A percentile compares a stretch with the other conserved stretches of the same genome.
phyloP scores from a whole-genome alignment of 257 asterid genomes.

The Nemophila menziesii region DNA sequence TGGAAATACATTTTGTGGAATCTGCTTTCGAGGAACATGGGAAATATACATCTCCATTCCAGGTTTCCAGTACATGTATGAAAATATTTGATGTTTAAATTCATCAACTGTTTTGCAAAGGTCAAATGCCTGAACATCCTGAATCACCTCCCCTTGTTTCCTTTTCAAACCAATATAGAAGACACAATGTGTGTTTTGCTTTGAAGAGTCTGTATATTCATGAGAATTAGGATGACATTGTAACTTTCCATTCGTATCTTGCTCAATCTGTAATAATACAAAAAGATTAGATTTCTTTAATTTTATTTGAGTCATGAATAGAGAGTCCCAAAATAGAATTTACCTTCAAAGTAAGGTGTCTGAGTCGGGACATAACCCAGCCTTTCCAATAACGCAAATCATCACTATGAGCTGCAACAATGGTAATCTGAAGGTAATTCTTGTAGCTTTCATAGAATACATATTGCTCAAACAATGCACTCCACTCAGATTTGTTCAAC shows the following conservation, averaged over 20 bases:
- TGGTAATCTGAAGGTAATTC: slow-evolving; percentile 80
- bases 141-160: slow-evolving; percentile 70
- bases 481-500: slow-evolving; percentile 65
- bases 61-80: slow-evolving; percentile 74
- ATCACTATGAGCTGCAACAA: slow-evolving; percentile 67
- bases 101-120: slow-evolving; percentile 88
- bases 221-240: slow-evolving; percentile 93
- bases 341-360: slow-evolving; percentile 91
- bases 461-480: slow-evolving; percentile 72
- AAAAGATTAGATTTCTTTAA: slow-evolving; percentile 6
- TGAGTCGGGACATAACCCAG: slow-evolving; percentile 94
- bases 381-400: slow-evolving; percentile 97
- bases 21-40: slow-evolving; percentile 85
- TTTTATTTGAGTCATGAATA: neutral
- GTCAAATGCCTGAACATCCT: slow-evolving; percentile 92
- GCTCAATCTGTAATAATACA: slow-evolving; percentile 67
- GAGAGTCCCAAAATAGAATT: slow-evolving; percentile 15
- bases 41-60: slow-evolving; percentile 87
- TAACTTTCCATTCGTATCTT: slow-evolving; percentile 70
- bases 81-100: slow-evolving; percentile 67
- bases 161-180: slow-evolving; percentile 89
- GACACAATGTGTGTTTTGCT: slow-evolving; percentile 61
- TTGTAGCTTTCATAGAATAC: slow-evolving; percentile 78
- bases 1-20: slow-evolving; percentile 70
- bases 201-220: slow-evolving; percentile 52